Evolutionary conservation across 176 grass and related monocot genomes (phyloP).

Genomic region (Ananas comosus): DNA sequence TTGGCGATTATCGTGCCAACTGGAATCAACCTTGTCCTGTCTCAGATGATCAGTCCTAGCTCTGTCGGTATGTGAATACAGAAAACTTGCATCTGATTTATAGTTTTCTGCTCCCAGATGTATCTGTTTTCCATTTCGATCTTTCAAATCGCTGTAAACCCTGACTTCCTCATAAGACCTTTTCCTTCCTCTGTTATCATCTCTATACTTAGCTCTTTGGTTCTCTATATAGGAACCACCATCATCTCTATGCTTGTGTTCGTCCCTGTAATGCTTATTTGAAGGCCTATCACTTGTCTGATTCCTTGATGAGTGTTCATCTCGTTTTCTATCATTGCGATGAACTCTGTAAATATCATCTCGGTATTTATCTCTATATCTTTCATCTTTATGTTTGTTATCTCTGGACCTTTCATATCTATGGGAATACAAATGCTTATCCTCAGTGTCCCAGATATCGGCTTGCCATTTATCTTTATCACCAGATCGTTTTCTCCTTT

Average conservation of each 20-base stretch:
- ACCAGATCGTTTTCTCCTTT: constrained; percentile 14
- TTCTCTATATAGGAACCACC: constrained; percentile 11
- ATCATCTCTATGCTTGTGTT: constrained; percentile 16
- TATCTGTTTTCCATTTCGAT: constrained; percentile 23
- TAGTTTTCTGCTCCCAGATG: constrained; percentile 20
- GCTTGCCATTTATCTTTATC: constrained; percentile 30
- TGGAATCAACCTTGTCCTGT: constrained; percentile 28
- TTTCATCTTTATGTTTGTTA: constrained; percentile 25
- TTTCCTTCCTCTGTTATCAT: constrained; percentile 35
- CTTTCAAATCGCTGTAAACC: constrained; percentile 11
- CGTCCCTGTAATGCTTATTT: constrained; percentile 25
- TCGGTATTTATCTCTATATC: constrained; percentile 17
- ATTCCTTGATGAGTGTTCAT: constrained; percentile 20
- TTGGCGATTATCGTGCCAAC: constrained; percentile 18
- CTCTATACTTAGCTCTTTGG: constrained; percentile 24
- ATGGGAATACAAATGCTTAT: constrained; percentile 11
- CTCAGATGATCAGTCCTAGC: constrained; percentile 16
- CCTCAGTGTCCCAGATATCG: constrained; percentile 10
- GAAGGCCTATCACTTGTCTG: constrained; percentile 16
- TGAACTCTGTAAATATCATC: constrained; percentile 25
- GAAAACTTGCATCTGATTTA: constrained; percentile 12
- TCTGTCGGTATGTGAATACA: constrained; percentile 21
- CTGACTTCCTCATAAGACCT: constrained; percentile 28
- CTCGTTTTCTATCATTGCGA: constrained; percentile 18
- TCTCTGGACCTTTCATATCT: constrained; percentile 23